phyloP scores from a whole-genome alignment of 306 rosid species.

The Argentina anserina region DNA sequence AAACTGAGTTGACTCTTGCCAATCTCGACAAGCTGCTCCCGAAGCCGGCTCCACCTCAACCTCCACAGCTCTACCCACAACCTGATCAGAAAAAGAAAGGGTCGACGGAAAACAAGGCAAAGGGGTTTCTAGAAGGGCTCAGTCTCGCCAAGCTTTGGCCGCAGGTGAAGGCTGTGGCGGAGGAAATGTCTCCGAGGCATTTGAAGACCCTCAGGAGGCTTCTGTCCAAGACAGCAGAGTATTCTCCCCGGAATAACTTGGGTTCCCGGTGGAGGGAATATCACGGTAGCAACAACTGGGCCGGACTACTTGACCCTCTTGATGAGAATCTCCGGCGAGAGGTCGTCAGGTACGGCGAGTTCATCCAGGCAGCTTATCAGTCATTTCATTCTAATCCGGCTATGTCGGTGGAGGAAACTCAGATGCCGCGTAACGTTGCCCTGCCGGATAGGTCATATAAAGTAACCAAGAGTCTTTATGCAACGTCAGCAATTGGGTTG shows the following conservation, averaged over 20 bases:
- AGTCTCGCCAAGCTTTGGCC: slow-evolving; percentile 59
- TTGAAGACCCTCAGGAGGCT: slow-evolving; percentile 58
- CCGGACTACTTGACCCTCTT: slow-evolving; percentile 76
- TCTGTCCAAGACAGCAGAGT: slow-evolving; percentile 59
- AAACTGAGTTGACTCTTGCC: slow-evolving; percentile 34
- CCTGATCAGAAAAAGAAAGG: slow-evolving; percentile 16
- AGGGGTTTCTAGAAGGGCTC: slow-evolving; percentile 45
- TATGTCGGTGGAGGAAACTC: slow-evolving; percentile 53
- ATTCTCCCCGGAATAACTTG: slow-evolving; percentile 67
- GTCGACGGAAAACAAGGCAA: slow-evolving; percentile 36
- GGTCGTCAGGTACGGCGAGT: slow-evolving; percentile 80
- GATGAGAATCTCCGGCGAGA: slow-evolving; percentile 95
- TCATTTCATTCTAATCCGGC: slow-evolving; percentile 69
- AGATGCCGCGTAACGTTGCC: slow-evolving; percentile 40
- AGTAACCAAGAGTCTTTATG: slow-evolving; percentile 80
- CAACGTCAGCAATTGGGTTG: slow-evolving; percentile 74
- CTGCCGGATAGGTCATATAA: slow-evolving; percentile 53
- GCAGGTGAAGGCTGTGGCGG: slow-evolving; percentile 51
- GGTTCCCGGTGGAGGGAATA: slow-evolving; percentile 69
- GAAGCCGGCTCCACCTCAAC: slow-evolving; percentile 23
- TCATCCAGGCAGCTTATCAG: slow-evolving; percentile 81
- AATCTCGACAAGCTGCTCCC: slow-evolving; percentile 79
- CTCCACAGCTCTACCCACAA: slow-evolving; percentile 9
- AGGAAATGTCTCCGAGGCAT: slow-evolving; percentile 83
- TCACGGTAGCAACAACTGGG: slow-evolving; percentile 77